Base-by-base conservation (phyloP, 768 basidiomycete species). In the Calvatia gigantea region DNA sequence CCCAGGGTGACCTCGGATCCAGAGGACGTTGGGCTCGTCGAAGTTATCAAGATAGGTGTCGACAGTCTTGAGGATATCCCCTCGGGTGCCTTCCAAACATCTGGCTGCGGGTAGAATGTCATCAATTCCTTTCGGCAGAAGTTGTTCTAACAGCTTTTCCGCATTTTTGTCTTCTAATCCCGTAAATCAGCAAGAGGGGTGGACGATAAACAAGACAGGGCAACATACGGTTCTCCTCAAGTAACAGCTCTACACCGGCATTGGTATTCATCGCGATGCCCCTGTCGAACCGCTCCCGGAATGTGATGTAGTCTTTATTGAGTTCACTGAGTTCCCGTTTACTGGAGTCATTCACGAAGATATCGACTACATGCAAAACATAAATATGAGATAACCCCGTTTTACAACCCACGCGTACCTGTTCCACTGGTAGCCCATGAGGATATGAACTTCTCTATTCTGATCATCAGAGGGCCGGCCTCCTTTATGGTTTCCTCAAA, bases 231-330 rank as follows among this genome's bases (percentile, higher is more conserved):
- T 63, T 44, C 27, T 19, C 23, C 43, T 62, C 33, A 1, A 63
- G 49, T 35, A 64, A 32, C 11, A 25, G 35, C 32, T 65, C 63
- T 19, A 61, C 45, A 6, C 28, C 57, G 11, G 31, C 54, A 17
- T 51, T 56, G 1, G 65, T 52, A 45, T 68, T 64, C 17, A 66
- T 64, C 21, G 54, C 46, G 9, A 66, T 31, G 9, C 67, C 67
- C 5, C 64, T 61, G 48, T 65, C 64, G 43, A 66, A 66, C 47
- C 64, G 61, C 12, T 60, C 31, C 48, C 63, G 60, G 51, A 67
- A 65, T 2, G 54, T 57, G 4, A 47, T 35, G 47, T 60, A 65
- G 27, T 51, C 45, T 35, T 54, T 54, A 15, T 52, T 59, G 9
- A 68, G 57, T 2, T 52, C 28, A 19, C 60, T 61, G 12, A 65